phyloP scores from a whole-genome alignment of 257 asterid genomes.

The Parsonsia alboflavescens region DNA sequence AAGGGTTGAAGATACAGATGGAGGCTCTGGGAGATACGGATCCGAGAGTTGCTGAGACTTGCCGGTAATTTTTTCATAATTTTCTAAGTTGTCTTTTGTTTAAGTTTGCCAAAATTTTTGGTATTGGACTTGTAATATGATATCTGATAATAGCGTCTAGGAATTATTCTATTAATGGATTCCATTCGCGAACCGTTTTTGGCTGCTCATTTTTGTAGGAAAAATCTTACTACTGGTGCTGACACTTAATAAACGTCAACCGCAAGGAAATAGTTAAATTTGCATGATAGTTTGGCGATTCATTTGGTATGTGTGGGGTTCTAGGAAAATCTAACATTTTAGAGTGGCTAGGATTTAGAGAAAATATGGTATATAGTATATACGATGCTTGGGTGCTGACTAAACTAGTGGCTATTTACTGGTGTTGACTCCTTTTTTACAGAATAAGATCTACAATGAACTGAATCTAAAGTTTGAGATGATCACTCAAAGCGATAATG shows the following conservation, averaged over 20 bases:
- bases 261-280: neutral
- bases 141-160: neutral
- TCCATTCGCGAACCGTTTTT: neutral
- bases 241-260: too few species aligned
- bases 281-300: neutral
- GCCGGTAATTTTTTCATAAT: slow-evolving; percentile 45
- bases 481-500: neutral
- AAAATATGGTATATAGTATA: neutral
- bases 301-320: neutral
- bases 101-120: neutral
- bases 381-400: neutral
- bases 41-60: slow-evolving; percentile 93
- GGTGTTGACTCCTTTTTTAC: neutral
- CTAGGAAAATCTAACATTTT: neutral
- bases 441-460: neutral
- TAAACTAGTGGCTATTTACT: neutral
- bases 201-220: neutral
- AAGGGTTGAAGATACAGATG: slow-evolving; percentile 88
- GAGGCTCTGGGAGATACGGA: slow-evolving; percentile 91
- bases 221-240: neutral
- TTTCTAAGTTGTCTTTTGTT: neutral
- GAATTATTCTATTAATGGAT: neutral
- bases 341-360: neutral
- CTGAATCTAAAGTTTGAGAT: neutral
- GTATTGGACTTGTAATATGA: neutral